phyloP scores from a whole-genome alignment of 2,329 filamentous ascomycete species.

The Sarocladium brachiariae region DNA sequence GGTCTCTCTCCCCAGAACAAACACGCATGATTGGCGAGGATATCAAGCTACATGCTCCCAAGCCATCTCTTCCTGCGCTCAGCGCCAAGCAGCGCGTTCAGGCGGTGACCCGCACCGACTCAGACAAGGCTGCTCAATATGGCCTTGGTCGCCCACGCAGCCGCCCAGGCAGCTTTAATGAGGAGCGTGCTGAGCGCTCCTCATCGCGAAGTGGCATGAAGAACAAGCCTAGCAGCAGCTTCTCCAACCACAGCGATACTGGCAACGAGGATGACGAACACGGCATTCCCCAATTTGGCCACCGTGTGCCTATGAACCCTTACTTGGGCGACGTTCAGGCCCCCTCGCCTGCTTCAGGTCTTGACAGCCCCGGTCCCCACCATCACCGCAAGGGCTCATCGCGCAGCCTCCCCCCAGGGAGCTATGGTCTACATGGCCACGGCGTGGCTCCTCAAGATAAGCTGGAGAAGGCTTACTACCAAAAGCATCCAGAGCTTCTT shows the following conservation, averaged over 20 bases:
- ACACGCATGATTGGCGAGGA: conserved; percentile 74
- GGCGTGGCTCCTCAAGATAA: conserved; percentile 69
- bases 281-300: conserved; percentile 87
- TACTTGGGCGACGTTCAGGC: conserved; percentile 94
- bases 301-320: conserved; percentile 88
- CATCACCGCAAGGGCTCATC: conserved; percentile 71
- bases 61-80: conserved; percentile 71
- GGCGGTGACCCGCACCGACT: conserved; percentile 84
- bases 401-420: conserved; percentile 67
- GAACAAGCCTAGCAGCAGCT: conserved; percentile 57
- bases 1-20: conserved; percentile 53
- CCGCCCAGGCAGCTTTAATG: conserved; percentile 34
- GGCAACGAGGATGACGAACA: conserved; percentile 61
- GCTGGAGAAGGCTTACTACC: conserved; percentile 86
- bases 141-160: conserved; percentile 65
- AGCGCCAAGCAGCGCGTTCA: conserved; percentile 80
- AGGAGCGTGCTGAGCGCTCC: conserved; percentile 16
- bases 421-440: conserved; percentile 89
- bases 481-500: conserved; percentile 78
- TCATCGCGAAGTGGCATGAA: conserved; percentile 46
- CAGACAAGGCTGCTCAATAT: conserved; percentile 75
- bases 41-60: conserved; percentile 81
- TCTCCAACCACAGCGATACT: conserved; percentile 44
- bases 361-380: conserved; percentile 38
- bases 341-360: conserved; percentile 65